phyloP scores from a whole-genome alignment of 2,329 filamentous ascomycete species.

The Hypoxylon sp. region DNA sequence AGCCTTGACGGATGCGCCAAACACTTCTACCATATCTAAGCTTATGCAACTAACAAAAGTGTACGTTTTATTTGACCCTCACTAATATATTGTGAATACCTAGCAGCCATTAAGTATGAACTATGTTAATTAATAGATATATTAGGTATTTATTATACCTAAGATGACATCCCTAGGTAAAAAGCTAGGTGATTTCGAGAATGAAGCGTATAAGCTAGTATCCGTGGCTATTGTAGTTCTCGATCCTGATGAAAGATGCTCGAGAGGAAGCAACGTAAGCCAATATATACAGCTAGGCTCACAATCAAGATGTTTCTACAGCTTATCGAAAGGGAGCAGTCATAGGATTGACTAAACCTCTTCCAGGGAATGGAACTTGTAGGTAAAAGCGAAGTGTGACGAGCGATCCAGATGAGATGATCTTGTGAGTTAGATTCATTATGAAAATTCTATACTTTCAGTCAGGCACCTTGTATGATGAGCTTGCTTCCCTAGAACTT shows the following conservation, averaged over 20 bases:
- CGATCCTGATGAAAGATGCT: conserved; percentile 19
- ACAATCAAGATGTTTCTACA: conserved; percentile 37
- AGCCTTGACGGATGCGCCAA: conserved; percentile 50
- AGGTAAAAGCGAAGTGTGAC: no score
- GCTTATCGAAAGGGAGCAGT: conserved; percentile 45
- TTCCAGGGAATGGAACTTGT: conserved; percentile 29
- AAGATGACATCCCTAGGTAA: conserved; percentile 49
- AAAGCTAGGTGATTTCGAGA: conserved; percentile 56
- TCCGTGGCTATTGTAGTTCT: conserved; percentile 34
- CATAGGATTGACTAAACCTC: conserved; percentile 52
- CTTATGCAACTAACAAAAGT: conserved; percentile 42
- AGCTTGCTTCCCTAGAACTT: no score
- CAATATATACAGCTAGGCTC: conserved; percentile 55
- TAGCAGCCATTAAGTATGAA: conserved; percentile 43
- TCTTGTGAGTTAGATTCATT: no score
- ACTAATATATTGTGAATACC: conserved; percentile 49
- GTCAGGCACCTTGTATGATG: no score
- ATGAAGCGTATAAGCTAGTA: conserved; percentile 33
- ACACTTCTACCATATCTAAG: conserved; percentile 26
- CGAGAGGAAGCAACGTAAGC: conserved; percentile 43
- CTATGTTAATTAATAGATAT: conserved; percentile 41
- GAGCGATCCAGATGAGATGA: no score
- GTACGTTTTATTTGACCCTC: conserved; percentile 43
- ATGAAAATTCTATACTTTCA: no score
- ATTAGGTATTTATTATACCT: conserved; percentile 49